Conservation (phyloP, 2,329 filamentous ascomycete genomes). For the Ceratocystis ficicola region DNA sequence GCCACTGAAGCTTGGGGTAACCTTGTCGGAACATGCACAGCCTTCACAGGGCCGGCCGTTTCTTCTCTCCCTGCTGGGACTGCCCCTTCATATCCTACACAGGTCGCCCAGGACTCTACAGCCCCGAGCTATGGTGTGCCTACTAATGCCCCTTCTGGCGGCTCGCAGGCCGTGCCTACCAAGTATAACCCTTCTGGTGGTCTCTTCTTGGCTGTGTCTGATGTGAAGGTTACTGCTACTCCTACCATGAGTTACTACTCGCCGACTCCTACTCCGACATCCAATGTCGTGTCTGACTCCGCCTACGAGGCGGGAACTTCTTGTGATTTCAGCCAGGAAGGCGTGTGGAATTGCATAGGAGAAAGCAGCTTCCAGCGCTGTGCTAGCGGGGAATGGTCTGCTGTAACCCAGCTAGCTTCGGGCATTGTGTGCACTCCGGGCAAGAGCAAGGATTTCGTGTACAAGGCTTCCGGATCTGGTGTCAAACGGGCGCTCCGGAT, state of each 20-base stretch:
- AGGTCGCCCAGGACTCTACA: slow-evolving; percentile 22
- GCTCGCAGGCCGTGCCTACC: slow-evolving; percentile 14
- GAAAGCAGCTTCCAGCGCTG: slow-evolving; percentile 44
- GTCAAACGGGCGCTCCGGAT: slow-evolving; percentile 23
- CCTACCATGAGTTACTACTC: not conserved
- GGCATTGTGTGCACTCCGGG: slow-evolving; percentile 38
- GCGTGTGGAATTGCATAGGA: slow-evolving; percentile 42
- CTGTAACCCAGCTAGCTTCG: slow-evolving; percentile 32
- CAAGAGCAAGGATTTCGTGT: slow-evolving; percentile 26
- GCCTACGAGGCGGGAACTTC: slow-evolving; percentile 24
- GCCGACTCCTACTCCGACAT: slow-evolving; percentile 11
- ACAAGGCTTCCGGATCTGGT: slow-evolving; percentile 17
- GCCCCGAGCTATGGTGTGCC: slow-evolving; percentile 13
- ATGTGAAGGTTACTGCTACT: slow-evolving; percentile 23
- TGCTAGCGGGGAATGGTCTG: slow-evolving; percentile 41
- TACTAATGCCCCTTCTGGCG: not conserved
- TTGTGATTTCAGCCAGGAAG: slow-evolving; percentile 31
- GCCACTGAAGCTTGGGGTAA: slow-evolving; percentile 29
- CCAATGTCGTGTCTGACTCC: slow-evolving; percentile 15
- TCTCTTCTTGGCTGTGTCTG: slow-evolving; percentile 32
- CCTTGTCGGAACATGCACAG: slow-evolving; percentile 25
- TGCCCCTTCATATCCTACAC: slow-evolving; percentile 26
- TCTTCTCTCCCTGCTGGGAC: slow-evolving; percentile 23
- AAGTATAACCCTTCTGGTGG: slow-evolving; percentile 28
- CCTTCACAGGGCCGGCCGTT: slow-evolving; percentile 25